Evolutionary conservation across 2,329 filamentous ascomycete species (phyloP).

Genomic region (Hymenoscyphus salicellus): DNA sequence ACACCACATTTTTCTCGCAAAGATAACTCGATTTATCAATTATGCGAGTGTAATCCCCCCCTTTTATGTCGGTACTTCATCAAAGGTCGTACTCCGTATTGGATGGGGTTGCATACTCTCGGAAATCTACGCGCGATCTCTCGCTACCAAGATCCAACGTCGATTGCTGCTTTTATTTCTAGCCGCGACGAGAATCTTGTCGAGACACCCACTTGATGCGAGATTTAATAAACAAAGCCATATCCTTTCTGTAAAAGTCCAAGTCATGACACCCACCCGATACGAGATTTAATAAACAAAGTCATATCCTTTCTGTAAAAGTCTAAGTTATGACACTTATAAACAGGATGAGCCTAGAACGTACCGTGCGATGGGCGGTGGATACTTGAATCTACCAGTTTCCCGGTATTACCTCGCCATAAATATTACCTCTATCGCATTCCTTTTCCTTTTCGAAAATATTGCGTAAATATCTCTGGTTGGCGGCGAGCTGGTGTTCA

Average conservation of each 20-base stretch:
- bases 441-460: background rate
- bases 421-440: background rate
- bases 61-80: background rate
- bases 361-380: background rate
- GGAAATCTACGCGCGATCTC: background rate
- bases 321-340: background rate
- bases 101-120: background rate
- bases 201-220: background rate
- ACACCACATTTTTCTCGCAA: background rate
- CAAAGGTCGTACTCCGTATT: background rate
- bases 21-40: background rate
- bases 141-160: background rate
- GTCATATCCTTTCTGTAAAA: background rate
- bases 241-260: background rate
- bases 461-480: background rate
- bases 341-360: background rate
- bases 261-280: background rate
- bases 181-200: background rate
- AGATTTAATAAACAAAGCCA: background rate
- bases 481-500: background rate
- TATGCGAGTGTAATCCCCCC: background rate
- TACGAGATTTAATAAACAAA: background rate
- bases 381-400: background rate
- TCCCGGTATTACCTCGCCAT: background rate
- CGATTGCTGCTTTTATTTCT: background rate